A percentile compares a stretch with the other conserved stretches of the same genome.
These are phyloP conservation scores for Trematosphaeria pertusa DNA, from an alignment of 2,329 filamentous ascomycete genomes.

Conservation along the genomic window DNA sequence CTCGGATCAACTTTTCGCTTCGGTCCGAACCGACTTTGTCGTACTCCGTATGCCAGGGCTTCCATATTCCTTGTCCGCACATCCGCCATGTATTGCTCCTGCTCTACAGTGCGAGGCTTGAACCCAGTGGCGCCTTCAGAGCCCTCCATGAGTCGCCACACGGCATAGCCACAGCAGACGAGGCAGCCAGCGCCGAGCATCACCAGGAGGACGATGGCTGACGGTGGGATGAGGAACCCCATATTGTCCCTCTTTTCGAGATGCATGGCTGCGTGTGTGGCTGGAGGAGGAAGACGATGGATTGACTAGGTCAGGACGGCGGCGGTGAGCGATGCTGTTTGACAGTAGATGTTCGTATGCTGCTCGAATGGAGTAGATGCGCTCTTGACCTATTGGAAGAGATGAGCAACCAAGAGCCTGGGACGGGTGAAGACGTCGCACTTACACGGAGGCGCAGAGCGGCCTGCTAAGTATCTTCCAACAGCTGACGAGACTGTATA, in stretches of 20 bases:
- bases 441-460: too few relatives aligned
- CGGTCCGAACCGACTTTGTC: background rate
- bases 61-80: conserved; percentile 24
- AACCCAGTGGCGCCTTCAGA: conserved; percentile 11
- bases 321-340: background rate
- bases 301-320: background rate
- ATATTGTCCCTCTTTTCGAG: conserved; percentile 21
- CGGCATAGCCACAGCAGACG: conserved; percentile 26
- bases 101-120: conserved; percentile 17
- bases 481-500: too few relatives aligned
- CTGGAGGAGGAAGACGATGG: background rate
- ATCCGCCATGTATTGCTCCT: conserved; percentile 31
- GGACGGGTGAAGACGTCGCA: too few relatives aligned
- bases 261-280: conserved; percentile 1
- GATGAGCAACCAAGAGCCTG: too few relatives aligned
- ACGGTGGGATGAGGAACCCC: conserved; percentile 21
- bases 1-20: background rate
- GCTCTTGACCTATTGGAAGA: too few relatives aligned
- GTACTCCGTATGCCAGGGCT: conserved; percentile 18
- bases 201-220: conserved; percentile 28
- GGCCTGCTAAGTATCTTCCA: too few relatives aligned
- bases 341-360: too few relatives aligned
- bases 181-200: conserved; percentile 23
- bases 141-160: conserved; percentile 26
- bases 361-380: too few relatives aligned